A percentile compares a stretch with the other conserved stretches of the same genome.
Evolutionary conservation across 1,139 yeast genomes (phyloP).

Genomic region (Saccharomycopsis hybrid): DNA sequence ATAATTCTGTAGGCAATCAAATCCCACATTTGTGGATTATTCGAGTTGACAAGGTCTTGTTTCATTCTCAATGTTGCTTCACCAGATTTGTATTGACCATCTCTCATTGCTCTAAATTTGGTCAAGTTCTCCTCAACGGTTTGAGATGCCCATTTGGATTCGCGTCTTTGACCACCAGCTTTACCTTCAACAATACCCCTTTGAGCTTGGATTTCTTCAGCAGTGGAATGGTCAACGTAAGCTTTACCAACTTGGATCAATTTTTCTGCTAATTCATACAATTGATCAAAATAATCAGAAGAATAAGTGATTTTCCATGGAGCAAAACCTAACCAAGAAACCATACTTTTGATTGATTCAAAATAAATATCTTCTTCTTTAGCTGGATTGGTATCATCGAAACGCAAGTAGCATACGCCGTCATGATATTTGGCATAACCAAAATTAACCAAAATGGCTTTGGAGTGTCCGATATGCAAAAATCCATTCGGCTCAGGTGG

Average conservation of each 20-base stretch:
- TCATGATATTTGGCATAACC: conserved; percentile 83
- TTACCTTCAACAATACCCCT: conserved; percentile 94
- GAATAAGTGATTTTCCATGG: conserved; percentile 96
- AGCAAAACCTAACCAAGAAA: conserved; percentile 86
- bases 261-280: conserved; percentile 81
- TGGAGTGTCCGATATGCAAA: conserved; percentile 95
- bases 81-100: conserved; percentile 82
- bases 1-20: conserved; percentile 96
- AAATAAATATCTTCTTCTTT: conserved; percentile 94
- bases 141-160: conserved; percentile 70
- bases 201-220: conserved; percentile 83
- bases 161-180: conserved; percentile 83
- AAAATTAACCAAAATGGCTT: conserved; percentile 94
- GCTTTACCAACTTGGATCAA: conserved; percentile 67
- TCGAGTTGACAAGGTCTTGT: conserved; percentile 73
- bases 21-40: conserved; percentile 99
- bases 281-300: conserved; percentile 85
- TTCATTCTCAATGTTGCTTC: conserved; percentile 96
- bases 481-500: conserved; percentile 99
- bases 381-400: conserved; percentile 97
- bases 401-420: conserved; percentile 87
- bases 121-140: conserved; percentile 65
- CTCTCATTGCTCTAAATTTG: conserved; percentile 86
- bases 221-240: conserved; percentile 89
- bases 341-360: conserved; percentile 74